These are phyloP conservation scores for Lepraria neglecta DNA, from an alignment of 495 filamentous ascomycete genomes.

Conservation along the genomic window DNA sequence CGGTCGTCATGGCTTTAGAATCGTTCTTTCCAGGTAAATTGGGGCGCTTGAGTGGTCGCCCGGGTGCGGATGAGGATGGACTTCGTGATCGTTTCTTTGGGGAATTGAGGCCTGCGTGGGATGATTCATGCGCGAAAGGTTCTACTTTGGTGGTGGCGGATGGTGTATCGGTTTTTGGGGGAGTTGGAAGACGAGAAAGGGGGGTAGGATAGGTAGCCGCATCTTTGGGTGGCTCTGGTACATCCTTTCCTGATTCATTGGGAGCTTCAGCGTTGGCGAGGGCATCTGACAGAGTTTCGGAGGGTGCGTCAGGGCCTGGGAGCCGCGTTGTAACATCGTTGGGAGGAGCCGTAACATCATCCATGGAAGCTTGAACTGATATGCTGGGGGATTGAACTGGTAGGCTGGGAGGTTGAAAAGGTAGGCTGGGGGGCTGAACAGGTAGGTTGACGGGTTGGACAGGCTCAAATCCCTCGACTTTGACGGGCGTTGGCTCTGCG, in stretches of 20 bases:
- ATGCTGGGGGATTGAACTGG: too few species aligned
- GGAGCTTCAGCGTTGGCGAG: background rate
- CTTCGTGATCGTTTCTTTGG: background rate
- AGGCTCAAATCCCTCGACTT: background rate
- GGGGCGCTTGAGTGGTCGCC: too few species aligned
- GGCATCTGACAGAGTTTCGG: background rate
- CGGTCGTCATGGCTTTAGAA: too few species aligned
- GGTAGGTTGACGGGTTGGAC: background rate
- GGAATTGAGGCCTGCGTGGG: too few species aligned
- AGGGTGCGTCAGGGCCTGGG: background rate
- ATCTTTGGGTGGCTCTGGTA: too few species aligned
- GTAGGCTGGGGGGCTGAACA: background rate
- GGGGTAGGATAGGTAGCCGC: background rate
- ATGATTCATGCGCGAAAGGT: background rate
- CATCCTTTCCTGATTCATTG: background rate
- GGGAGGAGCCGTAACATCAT: background rate
- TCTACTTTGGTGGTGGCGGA: background rate
- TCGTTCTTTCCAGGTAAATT: too few species aligned
- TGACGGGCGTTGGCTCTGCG: conserved; percentile 17
- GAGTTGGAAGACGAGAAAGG: background rate
- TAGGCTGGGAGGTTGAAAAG: too few species aligned
- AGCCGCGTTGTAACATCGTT: background rate
- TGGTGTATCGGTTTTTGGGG: background rate
- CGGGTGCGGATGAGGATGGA: background rate
- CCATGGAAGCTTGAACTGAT: too few species aligned